phyloP scores from a whole-genome alignment of 73 alveolate genomes.

The Urostyla sp. region DNA sequence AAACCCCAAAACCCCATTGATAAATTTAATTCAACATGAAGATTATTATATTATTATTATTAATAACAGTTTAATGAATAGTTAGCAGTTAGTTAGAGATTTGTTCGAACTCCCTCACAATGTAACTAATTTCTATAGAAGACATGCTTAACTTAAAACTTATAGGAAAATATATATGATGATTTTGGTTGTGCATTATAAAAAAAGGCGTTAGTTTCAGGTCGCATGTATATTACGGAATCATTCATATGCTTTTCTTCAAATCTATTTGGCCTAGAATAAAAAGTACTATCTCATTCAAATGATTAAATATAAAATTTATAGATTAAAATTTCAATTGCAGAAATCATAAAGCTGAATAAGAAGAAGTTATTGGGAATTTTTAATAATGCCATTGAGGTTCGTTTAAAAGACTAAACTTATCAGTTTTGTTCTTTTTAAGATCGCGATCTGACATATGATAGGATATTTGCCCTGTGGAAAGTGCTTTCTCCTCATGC shows the following conservation, averaged over 20 bases:
- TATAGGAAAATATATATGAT: conserved; percentile 53
- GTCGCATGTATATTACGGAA: conserved; percentile 51
- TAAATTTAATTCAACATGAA: no score
- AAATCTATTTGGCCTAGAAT: conserved; percentile 20
- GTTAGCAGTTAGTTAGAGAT: conserved; percentile 30
- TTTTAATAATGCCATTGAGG: conserved; percentile 27
- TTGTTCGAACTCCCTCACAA: conserved; percentile 36
- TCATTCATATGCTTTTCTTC: conserved; percentile 50
- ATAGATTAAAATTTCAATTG: conserved; percentile 35
- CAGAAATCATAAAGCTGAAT: conserved; percentile 14
- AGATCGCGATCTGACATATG: conserved; percentile 44
- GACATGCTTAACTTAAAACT: not conserved
- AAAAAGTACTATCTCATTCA: not conserved
- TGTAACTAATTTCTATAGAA: not conserved
- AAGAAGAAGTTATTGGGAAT: conserved; percentile 32
- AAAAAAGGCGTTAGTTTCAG: conserved; percentile 28
- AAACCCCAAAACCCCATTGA: no score
- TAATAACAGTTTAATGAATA: no score
- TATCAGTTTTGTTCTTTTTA: conserved; percentile 27
- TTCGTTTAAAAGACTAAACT: conserved; percentile 3
- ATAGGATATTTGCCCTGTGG: conserved; percentile 42
- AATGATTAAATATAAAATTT: not conserved
- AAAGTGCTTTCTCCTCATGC: conserved; percentile 52
- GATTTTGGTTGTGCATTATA: conserved; percentile 49
- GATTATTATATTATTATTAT: no score